These are phyloP conservation scores for Groenewaldozyma auringiensis DNA, from an alignment of 1,139 yeast genomes.

Conservation along the genomic window DNA sequence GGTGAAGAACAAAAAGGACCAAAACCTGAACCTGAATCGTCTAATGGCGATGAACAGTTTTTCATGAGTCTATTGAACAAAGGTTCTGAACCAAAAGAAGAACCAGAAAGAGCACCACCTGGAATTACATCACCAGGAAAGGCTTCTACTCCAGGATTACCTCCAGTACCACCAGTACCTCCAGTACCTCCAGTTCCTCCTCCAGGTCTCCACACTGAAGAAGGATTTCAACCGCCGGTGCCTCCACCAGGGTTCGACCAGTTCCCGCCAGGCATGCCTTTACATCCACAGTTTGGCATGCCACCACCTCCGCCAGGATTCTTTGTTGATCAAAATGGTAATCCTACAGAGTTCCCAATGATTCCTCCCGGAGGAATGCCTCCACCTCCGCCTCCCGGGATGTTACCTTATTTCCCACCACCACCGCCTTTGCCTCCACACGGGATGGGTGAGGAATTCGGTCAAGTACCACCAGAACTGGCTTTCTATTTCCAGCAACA, in stretches of 20 bases:
- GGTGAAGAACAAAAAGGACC: conserved; percentile 14
- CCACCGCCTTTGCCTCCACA: conserved; percentile 14
- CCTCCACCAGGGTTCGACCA: conserved; percentile 7
- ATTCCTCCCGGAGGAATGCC: conserved; percentile 19
- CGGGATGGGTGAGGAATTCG: conserved; percentile 12
- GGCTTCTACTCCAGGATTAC: conserved; percentile 4
- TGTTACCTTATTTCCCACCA: conserved; percentile 1
- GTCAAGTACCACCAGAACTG: conserved; percentile 13
- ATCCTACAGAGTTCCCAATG: conserved; percentile 11
- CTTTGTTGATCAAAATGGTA: conserved; percentile 17
- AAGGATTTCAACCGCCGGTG: conserved; percentile 8
- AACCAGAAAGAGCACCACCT: neutral
- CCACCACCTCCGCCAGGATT: conserved; percentile 17
- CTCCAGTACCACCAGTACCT: neutral
- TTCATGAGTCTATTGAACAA: conserved; percentile 26
- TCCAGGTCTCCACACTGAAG: conserved; percentile 7
- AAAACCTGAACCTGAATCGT: conserved; percentile 5
- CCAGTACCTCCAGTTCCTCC: conserved; percentile 6
- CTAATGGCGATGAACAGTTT: conserved; percentile 23
- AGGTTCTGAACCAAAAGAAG: conserved; percentile 7
- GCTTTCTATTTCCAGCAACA: conserved; percentile 10
- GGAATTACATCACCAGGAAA: conserved; percentile 4
- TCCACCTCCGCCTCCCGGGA: conserved; percentile 14
- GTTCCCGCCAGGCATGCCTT: conserved; percentile 5
- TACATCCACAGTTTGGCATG: conserved; percentile 9